Conservation (phyloP, 768 basidiomycete species). For the Leccinum longicurvipes region DNA sequence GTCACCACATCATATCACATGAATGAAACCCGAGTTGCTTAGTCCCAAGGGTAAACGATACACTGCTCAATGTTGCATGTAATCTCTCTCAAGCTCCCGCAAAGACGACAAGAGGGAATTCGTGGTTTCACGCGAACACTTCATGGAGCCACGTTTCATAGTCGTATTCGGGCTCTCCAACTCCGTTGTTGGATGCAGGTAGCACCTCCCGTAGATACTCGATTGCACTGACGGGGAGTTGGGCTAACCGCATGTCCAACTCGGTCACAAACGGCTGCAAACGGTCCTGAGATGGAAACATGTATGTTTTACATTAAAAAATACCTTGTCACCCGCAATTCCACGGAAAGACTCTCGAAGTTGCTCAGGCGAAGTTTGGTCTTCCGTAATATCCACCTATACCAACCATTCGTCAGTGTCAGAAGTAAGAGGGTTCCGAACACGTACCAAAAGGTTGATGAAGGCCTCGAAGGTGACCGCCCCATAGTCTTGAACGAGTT, state of each 20-base stretch:
- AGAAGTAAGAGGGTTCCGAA: not conserved
- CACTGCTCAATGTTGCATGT: not conserved
- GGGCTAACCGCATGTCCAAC: constrained; percentile 82
- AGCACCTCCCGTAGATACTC: constrained; percentile 82
- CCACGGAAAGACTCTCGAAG: constrained; percentile 91
- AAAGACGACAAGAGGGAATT: not conserved
- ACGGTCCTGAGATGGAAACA: not conserved
- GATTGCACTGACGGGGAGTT: constrained; percentile 70
- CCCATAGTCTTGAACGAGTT: constrained; percentile 77
- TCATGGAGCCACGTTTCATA: constrained; percentile 81
- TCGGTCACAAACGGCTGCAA: constrained; percentile 88
- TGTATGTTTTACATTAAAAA: constrained; percentile 7
- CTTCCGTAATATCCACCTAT: constrained; percentile 93
- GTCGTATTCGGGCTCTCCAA: constrained; percentile 68
- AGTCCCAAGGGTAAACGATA: not conserved
- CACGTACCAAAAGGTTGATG: constrained; percentile 80
- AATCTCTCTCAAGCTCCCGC: not conserved
- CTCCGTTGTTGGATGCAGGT: constrained; percentile 53
- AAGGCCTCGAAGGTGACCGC: constrained; percentile 92
- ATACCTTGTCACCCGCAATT: constrained; percentile 85
- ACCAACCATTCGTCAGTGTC: constrained; percentile 2
- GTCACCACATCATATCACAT: not conserved
- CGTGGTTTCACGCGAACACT: constrained; percentile 57
- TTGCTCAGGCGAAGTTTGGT: constrained; percentile 90
- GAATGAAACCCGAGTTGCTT: not conserved